A percentile compares a stretch with the other conserved stretches of the same genome.
Evolutionary conservation across 2,329 filamentous ascomycete genomes (phyloP).

Genomic region (Alternaria panax): DNA sequence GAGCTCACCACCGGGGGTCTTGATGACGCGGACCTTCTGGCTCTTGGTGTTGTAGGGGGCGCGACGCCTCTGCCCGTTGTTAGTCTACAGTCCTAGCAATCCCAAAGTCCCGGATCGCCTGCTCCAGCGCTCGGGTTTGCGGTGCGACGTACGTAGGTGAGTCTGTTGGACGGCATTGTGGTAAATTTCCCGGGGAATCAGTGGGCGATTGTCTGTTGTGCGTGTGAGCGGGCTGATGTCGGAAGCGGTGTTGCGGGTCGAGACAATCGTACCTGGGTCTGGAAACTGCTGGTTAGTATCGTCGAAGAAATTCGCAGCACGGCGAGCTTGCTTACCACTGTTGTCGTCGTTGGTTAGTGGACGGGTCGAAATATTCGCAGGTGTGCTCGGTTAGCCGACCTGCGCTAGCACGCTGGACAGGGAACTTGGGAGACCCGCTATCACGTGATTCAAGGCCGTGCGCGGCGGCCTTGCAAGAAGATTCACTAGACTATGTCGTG

Average conservation of each 20-base stretch:
- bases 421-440: background rate
- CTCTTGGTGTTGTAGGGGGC: constrained; percentile 92
- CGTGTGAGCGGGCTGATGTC: constrained; percentile 35
- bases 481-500: constrained; percentile 3
- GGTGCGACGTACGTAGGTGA: constrained; percentile 62
- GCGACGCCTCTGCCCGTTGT: constrained; percentile 60
- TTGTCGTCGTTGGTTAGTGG: constrained; percentile 39
- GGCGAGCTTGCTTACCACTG: constrained; percentile 41
- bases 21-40: constrained; percentile 82
- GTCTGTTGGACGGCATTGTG: constrained; percentile 62
- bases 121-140: constrained; percentile 15
- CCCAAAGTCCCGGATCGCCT: constrained; percentile 17
- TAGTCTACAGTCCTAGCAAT: constrained; percentile 27
- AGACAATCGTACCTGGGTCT: constrained; percentile 40
- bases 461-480: constrained; percentile 1
- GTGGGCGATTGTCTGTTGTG: constrained; percentile 39
- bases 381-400: constrained; percentile 17
- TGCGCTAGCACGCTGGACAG: constrained; percentile 20
- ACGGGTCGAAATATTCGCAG: constrained; percentile 15
- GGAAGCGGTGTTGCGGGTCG: constrained; percentile 5
- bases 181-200: constrained; percentile 49
- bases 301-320: constrained; percentile 16
- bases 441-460: background rate
- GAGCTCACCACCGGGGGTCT: constrained; percentile 92
- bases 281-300: constrained; percentile 15